A percentile compares a stretch with the other conserved stretches of the same genome.
Evolutionary conservation across 208 protist genomes (phyloP).

Genomic region (Crithidia mellificae): DNA sequence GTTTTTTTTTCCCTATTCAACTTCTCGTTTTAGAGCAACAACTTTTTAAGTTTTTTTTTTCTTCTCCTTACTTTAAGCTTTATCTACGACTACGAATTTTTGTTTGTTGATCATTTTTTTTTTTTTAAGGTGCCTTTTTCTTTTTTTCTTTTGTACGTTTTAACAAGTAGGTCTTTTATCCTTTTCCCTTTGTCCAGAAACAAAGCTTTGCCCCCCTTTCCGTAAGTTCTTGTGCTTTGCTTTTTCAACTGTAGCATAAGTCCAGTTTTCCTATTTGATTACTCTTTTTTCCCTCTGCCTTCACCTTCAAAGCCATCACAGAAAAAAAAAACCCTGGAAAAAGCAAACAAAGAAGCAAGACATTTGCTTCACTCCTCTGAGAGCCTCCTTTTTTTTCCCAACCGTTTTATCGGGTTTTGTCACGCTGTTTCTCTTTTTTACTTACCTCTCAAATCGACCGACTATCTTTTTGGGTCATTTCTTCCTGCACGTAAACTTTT

Average conservation of each 20-base stretch:
- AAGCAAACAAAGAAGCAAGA: too few relatives aligned
- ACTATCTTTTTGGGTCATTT: not conserved
- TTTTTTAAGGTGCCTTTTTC: conserved; percentile 3
- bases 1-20: conserved; percentile 11
- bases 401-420: not conserved
- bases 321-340: not conserved
- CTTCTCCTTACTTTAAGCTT: too few relatives aligned
- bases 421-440: not conserved
- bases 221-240: too few relatives aligned
- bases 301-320: not conserved
- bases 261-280: not conserved
- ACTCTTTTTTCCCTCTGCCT: not conserved
- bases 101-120: conserved; percentile 13
- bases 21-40: conserved; percentile 16
- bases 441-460: not conserved
- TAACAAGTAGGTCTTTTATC: too few relatives aligned
- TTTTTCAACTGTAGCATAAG: not conserved
- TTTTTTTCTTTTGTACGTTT: not conserved
- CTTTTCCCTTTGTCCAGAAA: too few relatives aligned
- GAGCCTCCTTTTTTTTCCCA: not conserved
- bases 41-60: conserved; percentile 7
- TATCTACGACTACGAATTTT: too few relatives aligned
- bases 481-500: not conserved
- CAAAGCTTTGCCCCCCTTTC: too few relatives aligned
- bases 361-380: not conserved